Evolutionary conservation across 1,284 basidiomycete species (phyloP).

Genomic region (Trichosporon faecale): DNA sequence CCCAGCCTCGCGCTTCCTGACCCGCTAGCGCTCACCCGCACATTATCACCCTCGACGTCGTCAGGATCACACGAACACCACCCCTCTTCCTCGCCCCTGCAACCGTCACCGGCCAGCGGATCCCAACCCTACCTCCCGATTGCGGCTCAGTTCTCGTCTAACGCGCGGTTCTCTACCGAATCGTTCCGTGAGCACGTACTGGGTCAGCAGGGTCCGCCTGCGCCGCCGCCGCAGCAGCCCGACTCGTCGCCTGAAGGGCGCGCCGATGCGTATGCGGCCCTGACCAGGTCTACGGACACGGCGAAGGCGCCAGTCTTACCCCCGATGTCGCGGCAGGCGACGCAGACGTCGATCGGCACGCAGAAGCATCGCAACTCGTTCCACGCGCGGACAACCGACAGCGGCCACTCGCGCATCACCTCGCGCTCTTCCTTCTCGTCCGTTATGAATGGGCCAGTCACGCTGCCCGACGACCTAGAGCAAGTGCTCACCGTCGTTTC

Average conservation of each 20-base stretch:
- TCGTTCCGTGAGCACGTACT: slow-evolving; percentile 20
- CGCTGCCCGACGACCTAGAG: slow-evolving; percentile 78
- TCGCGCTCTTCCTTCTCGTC: slow-evolving; percentile 26
- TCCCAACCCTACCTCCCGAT: slow-evolving; percentile 64
- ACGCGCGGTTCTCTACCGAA: slow-evolving; percentile 19
- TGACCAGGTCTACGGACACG: background rate
- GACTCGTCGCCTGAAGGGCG: background rate
- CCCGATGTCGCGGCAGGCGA: background rate
- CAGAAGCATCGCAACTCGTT: slow-evolving; percentile 4
- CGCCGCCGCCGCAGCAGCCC: background rate
- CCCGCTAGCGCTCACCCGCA: slow-evolving; percentile 29
- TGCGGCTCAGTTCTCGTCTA: slow-evolving; percentile 67
- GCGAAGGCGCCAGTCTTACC: background rate
- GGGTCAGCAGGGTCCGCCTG: background rate
- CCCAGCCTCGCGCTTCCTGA: slow-evolving; percentile 56
- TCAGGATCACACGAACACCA: slow-evolving; percentile 14
- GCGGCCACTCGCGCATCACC: slow-evolving; percentile 17
- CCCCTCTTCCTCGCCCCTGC: slow-evolving; percentile 1
- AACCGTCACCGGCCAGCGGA: background rate
- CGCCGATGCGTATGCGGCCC: background rate
- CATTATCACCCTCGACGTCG: slow-evolving; percentile 28
- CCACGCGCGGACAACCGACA: background rate
- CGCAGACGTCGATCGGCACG: background rate
- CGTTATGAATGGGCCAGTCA: slow-evolving; percentile 33
- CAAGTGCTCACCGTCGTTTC: slow-evolving; percentile 80